Evolutionary conservation across 2,329 filamentous ascomycete species (phyloP).

Genomic region (Emergomyces pasteurianus): DNA sequence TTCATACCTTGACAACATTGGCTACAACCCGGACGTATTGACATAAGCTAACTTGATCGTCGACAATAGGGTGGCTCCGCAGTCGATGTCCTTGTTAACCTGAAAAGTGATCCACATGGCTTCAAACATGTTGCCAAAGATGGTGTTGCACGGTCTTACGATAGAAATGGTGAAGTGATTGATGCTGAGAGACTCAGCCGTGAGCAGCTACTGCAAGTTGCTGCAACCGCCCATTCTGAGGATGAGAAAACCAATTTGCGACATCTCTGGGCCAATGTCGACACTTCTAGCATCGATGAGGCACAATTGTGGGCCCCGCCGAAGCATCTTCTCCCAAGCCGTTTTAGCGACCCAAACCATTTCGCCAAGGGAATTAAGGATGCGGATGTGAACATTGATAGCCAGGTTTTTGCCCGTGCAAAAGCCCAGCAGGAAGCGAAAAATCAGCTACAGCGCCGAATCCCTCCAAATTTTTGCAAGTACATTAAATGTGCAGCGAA

Average conservation of each 20-base stretch:
- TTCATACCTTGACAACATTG: no score
- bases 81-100: not conserved
- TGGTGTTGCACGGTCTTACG: not conserved
- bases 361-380: not conserved
- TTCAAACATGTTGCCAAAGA: not conserved
- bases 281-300: not conserved
- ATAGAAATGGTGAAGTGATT: not conserved
- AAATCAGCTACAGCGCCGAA: not conserved
- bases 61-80: no score
- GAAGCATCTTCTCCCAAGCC: not conserved
- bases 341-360: not conserved
- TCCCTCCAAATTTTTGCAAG: not conserved
- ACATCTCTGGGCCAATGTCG: not conserved
- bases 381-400: not conserved
- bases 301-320: not conserved
- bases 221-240: not conserved
- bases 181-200: not conserved
- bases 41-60: no score
- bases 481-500: not conserved
- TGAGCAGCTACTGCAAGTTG: not conserved
- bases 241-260: not conserved
- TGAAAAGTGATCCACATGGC: not conserved
- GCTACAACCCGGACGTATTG: no score
- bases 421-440: not conserved
- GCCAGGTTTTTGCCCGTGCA: not conserved